A percentile compares a stretch with the other conserved stretches of the same genome.
Evolutionary conservation across 257 asterid species (phyloP).

Genomic region (Nicotiana tomentosiformis): DNA sequence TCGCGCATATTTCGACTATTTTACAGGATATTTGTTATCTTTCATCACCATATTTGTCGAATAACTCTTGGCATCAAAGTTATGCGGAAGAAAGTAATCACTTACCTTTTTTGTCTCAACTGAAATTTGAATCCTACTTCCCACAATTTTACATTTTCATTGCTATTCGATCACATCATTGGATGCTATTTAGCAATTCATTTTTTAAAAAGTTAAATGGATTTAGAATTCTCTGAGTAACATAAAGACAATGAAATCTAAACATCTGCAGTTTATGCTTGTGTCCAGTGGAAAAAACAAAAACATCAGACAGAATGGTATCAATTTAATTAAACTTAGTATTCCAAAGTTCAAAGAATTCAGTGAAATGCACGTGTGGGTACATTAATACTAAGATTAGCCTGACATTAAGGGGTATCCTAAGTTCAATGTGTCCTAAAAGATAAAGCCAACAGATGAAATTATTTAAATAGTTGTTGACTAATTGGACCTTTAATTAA

Average conservation of each 20-base stretch:
- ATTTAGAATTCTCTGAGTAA: background rate
- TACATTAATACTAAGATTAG: slow-evolving; percentile 10
- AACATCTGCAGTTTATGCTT: background rate
- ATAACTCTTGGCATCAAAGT: no score
- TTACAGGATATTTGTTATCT: no score
- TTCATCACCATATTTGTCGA: background rate
- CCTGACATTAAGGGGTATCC: slow-evolving; percentile 31
- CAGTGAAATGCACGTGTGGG: slow-evolving; percentile 38
- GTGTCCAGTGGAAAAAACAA: background rate
- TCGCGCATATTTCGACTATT: no score
- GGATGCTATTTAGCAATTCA: background rate
- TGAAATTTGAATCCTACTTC: background rate
- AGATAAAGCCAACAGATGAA: background rate
- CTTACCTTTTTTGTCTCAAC: background rate
- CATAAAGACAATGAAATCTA: background rate
- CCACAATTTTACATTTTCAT: no score
- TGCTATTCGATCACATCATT: background rate
- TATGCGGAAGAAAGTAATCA: no score
- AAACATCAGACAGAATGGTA: slow-evolving; percentile 3
- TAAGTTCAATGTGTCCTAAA: slow-evolving; percentile 16
- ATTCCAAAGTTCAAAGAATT: slow-evolving; percentile 29
- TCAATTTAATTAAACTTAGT: slow-evolving; percentile 11
- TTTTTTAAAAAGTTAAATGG: background rate
- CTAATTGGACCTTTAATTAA: background rate
- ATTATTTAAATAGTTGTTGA: background rate